Percentiles rank a stretch among this genome's conserved stretches.
Conservation (phyloP, 2,329 filamentous ascomycete genomes). For the Fusarium beomiforme region DNA sequence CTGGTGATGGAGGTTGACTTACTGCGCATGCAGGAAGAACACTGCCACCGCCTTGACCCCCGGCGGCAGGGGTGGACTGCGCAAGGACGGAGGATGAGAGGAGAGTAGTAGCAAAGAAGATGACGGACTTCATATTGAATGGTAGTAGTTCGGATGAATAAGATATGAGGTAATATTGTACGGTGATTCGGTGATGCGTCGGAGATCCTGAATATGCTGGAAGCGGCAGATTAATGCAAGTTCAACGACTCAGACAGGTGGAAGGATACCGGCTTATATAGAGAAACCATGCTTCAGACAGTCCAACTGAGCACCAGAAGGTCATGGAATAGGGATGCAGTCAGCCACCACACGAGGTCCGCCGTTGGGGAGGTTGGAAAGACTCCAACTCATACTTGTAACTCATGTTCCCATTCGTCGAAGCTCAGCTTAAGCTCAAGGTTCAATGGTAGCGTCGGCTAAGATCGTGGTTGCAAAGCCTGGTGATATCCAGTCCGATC, state of each 20-base stretch:
- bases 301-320: neutral
- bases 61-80: neutral
- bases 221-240: too few species aligned
- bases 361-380: neutral
- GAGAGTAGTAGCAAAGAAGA: neutral
- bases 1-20: neutral
- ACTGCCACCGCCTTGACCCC: neutral
- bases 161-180: neutral
- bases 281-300: too few species aligned
- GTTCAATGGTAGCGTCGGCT: neutral
- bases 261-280: neutral
- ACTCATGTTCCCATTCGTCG: neutral
- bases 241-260: neutral
- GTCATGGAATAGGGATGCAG: neutral
- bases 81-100: constrained; percentile 3
- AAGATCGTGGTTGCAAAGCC: neutral
- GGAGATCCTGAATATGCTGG: neutral
- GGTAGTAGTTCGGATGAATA: too few species aligned
- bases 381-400: neutral
- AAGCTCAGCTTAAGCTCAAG: neutral
- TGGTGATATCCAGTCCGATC: neutral
- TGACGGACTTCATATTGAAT: constrained; percentile 12
- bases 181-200: neutral
- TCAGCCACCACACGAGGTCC: neutral
- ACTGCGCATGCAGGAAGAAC: constrained; percentile 10